Evolutionary conservation across 345 rosid genomes (phyloP), one percentile per base, ranked within the genome.

Genomic region (Crucihimalaya himalaica): DNA sequence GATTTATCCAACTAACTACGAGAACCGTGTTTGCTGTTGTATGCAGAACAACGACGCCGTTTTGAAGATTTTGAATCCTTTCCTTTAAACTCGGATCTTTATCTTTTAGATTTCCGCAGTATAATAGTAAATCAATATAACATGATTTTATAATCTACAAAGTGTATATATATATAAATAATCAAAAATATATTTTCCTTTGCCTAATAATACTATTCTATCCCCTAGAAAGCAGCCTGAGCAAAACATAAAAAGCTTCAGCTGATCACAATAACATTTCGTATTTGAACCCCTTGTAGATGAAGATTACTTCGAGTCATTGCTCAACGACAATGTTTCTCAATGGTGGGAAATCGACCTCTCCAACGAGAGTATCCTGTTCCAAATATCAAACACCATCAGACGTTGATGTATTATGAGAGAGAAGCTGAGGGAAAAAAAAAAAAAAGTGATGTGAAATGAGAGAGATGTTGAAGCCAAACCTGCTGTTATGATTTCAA

Each of bases 361-460:
- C 80, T 83, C 96, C 94, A 88, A 28, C 86, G 78, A 25, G 84
- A 79, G 60, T 84, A 83, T 63, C 91, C 94, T 88, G 86, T 71
- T 74, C 8, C 34, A 72, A 10, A 32, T 0, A 62, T 8, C 57
- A 66, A 34, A 15, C 5, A 46, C 12, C 42, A 19, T 71, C 48
- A 61, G 46, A n/a, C n/a, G n/a, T n/a, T n/a, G n/a, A n/a, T n/a
- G n/a, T n/a, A n/a, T n/a, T n/a, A n/a, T n/a, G n/a, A n/a, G n/a
- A n/a, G n/a, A 29, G 28, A 28, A 48, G 9, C 23, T 3, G 16
- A 1, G 15, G 9, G 3, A 7, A 28, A 10, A 9, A 32, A 29
- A 5, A 29, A 5, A 29, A 31, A n/a, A 57, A 52, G 45, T 21
- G 21, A 43, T 64, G 8, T 43, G 8, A 47, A 29, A 40, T 60